Conservation (phyloP, 331 rosid genomes). For the Erythrophleum ivorense region DNA sequence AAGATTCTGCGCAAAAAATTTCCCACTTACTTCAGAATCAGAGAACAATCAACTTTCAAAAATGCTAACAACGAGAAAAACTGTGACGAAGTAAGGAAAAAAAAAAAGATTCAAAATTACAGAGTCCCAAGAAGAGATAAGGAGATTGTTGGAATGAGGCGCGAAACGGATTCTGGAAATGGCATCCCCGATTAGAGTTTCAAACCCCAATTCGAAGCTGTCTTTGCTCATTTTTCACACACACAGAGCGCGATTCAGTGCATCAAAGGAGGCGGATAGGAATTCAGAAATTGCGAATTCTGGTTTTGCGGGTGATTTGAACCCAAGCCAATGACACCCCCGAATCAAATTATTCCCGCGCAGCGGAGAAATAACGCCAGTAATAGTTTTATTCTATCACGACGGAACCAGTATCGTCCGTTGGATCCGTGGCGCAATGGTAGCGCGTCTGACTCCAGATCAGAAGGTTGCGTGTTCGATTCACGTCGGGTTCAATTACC, state of each 20-base stretch:
- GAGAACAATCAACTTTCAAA: neutral
- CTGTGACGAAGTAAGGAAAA: neutral
- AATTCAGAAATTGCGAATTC: neutral
- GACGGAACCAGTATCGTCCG: too few relatives aligned
- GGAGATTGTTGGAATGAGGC: constrained; percentile 67
- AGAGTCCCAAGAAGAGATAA: constrained; percentile 82
- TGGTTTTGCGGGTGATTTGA: too few relatives aligned
- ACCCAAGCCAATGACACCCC: too few relatives aligned
- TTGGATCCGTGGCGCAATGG: constrained; percentile 99
- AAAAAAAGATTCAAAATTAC: constrained; percentile 41
- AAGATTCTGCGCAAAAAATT: constrained; percentile 52
- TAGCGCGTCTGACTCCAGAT: constrained; percentile 99
- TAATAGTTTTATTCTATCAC: too few relatives aligned
- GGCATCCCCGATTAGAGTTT: constrained; percentile 53
- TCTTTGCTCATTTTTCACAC: constrained; percentile 38
- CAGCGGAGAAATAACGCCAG: too few relatives aligned
- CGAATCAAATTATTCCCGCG: too few relatives aligned
- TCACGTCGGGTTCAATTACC: constrained; percentile 84
- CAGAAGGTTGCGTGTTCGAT: constrained; percentile 99
- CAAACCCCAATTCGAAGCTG: constrained; percentile 44
- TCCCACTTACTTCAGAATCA: neutral
- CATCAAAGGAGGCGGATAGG: neutral
- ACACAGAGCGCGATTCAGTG: neutral
- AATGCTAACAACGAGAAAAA: neutral
- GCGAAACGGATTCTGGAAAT: constrained; percentile 64